Percentiles rank a stretch among this genome's conserved stretches.
Conservation (phyloP, 371 early-diverging fungal species). For the Vavraia culicis region DNA sequence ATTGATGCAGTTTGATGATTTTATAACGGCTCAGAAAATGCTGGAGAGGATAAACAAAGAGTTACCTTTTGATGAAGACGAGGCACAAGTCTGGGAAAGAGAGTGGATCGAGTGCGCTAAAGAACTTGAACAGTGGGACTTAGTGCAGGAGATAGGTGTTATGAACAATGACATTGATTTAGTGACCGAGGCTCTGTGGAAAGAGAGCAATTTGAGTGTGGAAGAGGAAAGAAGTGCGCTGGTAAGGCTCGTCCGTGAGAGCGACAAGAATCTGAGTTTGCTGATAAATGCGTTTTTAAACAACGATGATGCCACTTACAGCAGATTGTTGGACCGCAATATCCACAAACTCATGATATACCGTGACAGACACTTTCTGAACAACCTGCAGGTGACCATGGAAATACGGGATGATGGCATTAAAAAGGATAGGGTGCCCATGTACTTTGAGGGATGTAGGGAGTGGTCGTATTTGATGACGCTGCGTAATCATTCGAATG, state of each 20-base stretch:
- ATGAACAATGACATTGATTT: constrained; percentile 51
- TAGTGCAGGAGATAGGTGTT: constrained; percentile 65
- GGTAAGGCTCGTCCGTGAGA: too few species aligned
- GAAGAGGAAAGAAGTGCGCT: constrained; percentile 17
- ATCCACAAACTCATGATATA: too few species aligned
- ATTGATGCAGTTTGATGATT: constrained; percentile 71
- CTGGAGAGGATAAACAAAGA: constrained; percentile 56
- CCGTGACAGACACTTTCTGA: too few species aligned
- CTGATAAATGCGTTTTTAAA: too few species aligned
- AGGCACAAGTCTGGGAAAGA: constrained; percentile 83
- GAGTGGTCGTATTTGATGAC: too few species aligned
- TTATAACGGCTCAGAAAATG: constrained; percentile 65
- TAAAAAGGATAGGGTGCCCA: constrained; percentile 45
- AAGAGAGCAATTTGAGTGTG: constrained; percentile 19
- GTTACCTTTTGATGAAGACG: constrained; percentile 72
- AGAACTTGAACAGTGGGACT: constrained; percentile 89
- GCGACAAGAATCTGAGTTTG: too few species aligned
- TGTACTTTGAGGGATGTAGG: constrained; percentile 78
- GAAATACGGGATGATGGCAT: constrained; percentile 15
- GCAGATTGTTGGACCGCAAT: too few species aligned
- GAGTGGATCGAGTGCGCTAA: constrained; percentile 73
- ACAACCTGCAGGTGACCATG: too few species aligned
- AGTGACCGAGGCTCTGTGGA: constrained; percentile 21
- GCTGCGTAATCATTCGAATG: too few species aligned
- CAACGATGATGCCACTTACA: too few species aligned